Conservation (phyloP, 306 rosid genomes). For the Rosa multiflora region DNA sequence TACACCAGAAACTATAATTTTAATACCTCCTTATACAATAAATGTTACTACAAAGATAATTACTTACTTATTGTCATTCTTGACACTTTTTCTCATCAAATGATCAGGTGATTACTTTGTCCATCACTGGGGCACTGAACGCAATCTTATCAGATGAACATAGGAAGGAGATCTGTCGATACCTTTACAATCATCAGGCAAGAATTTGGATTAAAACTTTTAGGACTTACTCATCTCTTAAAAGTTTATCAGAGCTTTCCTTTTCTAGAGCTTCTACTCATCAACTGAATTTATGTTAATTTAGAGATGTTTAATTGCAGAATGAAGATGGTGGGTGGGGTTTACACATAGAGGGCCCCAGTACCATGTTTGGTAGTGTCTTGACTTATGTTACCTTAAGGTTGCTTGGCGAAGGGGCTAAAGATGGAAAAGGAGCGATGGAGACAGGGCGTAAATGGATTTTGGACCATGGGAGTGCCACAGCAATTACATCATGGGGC, state of each 20-base stretch:
- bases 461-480: constrained; percentile 81
- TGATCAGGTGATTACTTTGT: constrained; percentile 59
- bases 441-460: constrained; percentile 72
- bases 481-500: constrained; percentile 79
- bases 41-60: background rate
- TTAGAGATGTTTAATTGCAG: constrained; percentile 41
- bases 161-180: constrained; percentile 71
- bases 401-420: constrained; percentile 79
- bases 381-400: constrained; percentile 61
- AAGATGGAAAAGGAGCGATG: constrained; percentile 69
- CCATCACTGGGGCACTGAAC: constrained; percentile 74
- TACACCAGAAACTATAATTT: background rate
- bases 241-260: background rate
- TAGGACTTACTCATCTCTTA: background rate
- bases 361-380: constrained; percentile 91
- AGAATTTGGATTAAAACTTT: background rate
- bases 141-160: constrained; percentile 71
- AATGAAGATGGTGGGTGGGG: constrained; percentile 99
- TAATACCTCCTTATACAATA: background rate
- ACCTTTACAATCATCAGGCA: constrained; percentile 86
- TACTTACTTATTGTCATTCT: constrained; percentile 3
- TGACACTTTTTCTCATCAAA: constrained; percentile 17
- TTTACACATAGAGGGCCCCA: constrained; percentile 81
- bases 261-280: background rate
- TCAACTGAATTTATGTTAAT: constrained; percentile 7